phyloP scores from a whole-genome alignment of 2,329 filamentous ascomycete genomes.

The Teratosphaeria gauchensis region DNA sequence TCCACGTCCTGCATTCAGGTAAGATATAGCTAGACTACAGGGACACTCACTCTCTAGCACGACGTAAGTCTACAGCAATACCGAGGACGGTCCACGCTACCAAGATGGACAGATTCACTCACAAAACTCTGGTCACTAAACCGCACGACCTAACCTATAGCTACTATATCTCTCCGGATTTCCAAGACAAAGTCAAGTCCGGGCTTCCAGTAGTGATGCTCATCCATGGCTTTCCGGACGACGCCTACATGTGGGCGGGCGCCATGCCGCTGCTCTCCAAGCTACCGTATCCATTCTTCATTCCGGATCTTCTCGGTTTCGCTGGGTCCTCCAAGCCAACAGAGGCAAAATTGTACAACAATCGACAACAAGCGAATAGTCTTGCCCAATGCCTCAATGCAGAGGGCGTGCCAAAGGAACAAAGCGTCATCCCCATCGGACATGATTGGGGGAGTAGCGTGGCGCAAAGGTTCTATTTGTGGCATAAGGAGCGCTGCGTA shows the following conservation, averaged over 20 bases:
- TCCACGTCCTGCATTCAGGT: not conserved
- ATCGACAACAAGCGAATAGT: slow-evolving; percentile 28
- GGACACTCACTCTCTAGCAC: too few relatives aligned
- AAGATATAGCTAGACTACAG: not conserved
- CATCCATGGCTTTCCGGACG: slow-evolving; percentile 44
- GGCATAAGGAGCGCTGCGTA: slow-evolving; percentile 30
- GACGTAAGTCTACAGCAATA: too few relatives aligned
- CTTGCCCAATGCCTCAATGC: slow-evolving; percentile 31
- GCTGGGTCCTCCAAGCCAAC: slow-evolving; percentile 30
- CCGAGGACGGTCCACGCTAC: not conserved
- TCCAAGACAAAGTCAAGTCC: slow-evolving; percentile 11
- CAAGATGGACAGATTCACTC: slow-evolving; percentile 16
- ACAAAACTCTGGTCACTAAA: slow-evolving; percentile 16
- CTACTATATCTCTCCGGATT: slow-evolving; percentile 21
- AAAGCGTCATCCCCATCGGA: slow-evolving; percentile 32
- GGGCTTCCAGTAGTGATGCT: slow-evolving; percentile 29
- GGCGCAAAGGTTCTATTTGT: slow-evolving; percentile 34
- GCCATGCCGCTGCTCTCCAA: slow-evolving; percentile 17
- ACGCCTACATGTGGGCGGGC: slow-evolving; percentile 38
- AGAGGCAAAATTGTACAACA: slow-evolving; percentile 27
- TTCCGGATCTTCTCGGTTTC: slow-evolving; percentile 33
- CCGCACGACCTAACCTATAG: slow-evolving; percentile 20
- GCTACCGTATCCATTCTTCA: slow-evolving; percentile 24
- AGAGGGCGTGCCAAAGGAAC: slow-evolving; percentile 21
- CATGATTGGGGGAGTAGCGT: slow-evolving; percentile 42